Evolutionary conservation across 2,329 filamentous ascomycete genomes (phyloP), one percentile per base, ranked within the genome.

Genomic region (Lizonia empirigonia): DNA sequence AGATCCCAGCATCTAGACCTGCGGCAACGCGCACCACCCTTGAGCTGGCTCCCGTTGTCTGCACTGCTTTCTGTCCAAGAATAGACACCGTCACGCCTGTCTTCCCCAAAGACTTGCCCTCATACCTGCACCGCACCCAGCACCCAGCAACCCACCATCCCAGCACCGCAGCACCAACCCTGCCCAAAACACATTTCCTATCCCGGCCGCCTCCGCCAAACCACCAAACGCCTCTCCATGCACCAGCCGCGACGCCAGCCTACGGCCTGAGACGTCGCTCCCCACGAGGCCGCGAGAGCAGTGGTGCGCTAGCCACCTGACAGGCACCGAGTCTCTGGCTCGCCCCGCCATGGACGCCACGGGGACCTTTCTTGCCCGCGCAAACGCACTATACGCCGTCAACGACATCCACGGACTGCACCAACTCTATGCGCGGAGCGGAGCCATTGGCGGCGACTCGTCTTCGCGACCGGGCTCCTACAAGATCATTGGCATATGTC

Each of bases 401-500:
- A 37, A 51, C 41, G 24, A 42, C 1, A 37, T 42, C 8, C 39
- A 44, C 3, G 42, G 44, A 7, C 50, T 52, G n/a, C 69, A 78
- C 44, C 59, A 70, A 12, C 69, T 83, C 34, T 70, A 78, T 56
- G 74, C 74, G 20, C 78, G 81, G 55, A 72, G 74, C 29, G 77
- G 76, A 19, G 65, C 62, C 32, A 59, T 64, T 22, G 67, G 64
- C 33, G 66, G 66, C 33, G 58, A 68, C 23, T 34, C 60, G 12
- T 56, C 63, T 29, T 50, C 57, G 35, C 78, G 83, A 18, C 85
- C 85, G 1, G 73, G 80, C 8, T 76, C 78, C 26, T 97, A 89
- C 82, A 97, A 97, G 71, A 84, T 87, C 20, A 83, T 97, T 60
- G 94, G 94, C 47, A 90, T 99, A 56, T 81, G 85, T 18, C 80